Evolutionary conservation across 2,329 filamentous ascomycete species (phyloP), one percentile per base, ranked within the genome.

Genomic region (Aspergillus hortae): DNA sequence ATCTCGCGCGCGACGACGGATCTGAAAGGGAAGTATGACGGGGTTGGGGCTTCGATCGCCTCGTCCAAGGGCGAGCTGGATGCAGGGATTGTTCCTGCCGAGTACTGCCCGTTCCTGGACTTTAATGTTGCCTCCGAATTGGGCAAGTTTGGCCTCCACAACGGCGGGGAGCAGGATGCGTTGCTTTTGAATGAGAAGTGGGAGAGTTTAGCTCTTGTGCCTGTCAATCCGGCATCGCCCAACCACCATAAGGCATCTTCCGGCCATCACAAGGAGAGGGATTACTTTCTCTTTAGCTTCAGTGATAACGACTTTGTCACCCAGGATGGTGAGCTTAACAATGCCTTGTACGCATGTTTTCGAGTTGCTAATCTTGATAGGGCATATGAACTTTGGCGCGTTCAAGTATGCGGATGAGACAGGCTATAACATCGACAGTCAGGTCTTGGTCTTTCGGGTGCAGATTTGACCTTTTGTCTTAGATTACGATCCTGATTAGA

Each of bases 231-330:
- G 1, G 17, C 46, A 4, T 19, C 14, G 6, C 1, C 6, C 25
- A 5, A 4, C 25, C 23, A 67, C 48, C 63, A 33, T 5, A 46
- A 56, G 36, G 2, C 27, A 10, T 30, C 27, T 9, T 30, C 7
- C 27, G 14, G 27, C 1, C 42, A 27, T 15, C 32, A 25, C 14
- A 44, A 41, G 5, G 65, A 81, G 51, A 79, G 81, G 23, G 82
- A 88, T 69, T 89, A 83, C 67, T 89, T 84, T 62, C 65, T 90
- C 32, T 81, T 90, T 55, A 82, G 79, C 11, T 70, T 88, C 45
- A 87, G 81, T 51, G 87, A 90, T 61, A 88, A 90, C 63, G 87
- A 90, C 66, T 89, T 89, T 60, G 84, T 90, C 51, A 89, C 86
- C 0, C 85, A 89, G 66, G 75, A 89, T 66, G 85, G 83, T 75